Evolutionary conservation across 345 rosid genomes (phyloP).

Genomic region (Mallotus nudiflorus): DNA sequence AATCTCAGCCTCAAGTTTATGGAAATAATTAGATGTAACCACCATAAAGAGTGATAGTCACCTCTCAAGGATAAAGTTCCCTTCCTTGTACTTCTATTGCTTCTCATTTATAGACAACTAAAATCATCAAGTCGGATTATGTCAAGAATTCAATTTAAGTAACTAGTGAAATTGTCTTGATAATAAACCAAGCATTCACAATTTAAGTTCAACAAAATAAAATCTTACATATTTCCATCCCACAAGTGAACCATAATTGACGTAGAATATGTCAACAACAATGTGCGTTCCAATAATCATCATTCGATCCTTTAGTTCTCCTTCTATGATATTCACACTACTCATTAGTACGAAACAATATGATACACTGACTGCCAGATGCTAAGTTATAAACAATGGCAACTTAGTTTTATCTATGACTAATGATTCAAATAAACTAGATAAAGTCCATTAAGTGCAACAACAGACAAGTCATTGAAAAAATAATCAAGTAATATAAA

Average conservation of each 20-base stretch:
- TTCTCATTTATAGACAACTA: conserved; percentile 62
- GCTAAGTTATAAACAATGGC: not conserved
- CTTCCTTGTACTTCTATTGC: conserved; percentile 74
- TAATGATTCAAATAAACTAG: not conserved
- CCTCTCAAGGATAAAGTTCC: conserved; percentile 78
- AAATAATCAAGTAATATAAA: conserved; percentile 13
- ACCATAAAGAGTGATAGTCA: conserved; percentile 15
- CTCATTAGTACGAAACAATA: conserved; percentile 11
- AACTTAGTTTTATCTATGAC: not conserved
- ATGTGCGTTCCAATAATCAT: conserved; percentile 83
- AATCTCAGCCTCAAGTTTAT: conserved; percentile 11
- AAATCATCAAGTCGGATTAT: not conserved
- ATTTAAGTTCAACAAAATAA: conserved; percentile 7
- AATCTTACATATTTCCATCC: conserved; percentile 85
- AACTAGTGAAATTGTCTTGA: not conserved
- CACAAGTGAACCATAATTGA: conserved; percentile 69
- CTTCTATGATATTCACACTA: conserved; percentile 64
- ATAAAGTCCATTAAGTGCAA: not conserved
- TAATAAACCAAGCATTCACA: not conserved
- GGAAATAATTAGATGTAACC: conserved; percentile 15
- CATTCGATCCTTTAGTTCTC: conserved; percentile 60
- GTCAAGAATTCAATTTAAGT: not conserved
- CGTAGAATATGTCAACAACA: conserved; percentile 79
- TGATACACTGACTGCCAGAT: conserved; percentile 4
- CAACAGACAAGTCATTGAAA: not conserved